phyloP scores from a whole-genome alignment of 1,284 basidiomycete genomes.

The Malassezia japonica region DNA sequence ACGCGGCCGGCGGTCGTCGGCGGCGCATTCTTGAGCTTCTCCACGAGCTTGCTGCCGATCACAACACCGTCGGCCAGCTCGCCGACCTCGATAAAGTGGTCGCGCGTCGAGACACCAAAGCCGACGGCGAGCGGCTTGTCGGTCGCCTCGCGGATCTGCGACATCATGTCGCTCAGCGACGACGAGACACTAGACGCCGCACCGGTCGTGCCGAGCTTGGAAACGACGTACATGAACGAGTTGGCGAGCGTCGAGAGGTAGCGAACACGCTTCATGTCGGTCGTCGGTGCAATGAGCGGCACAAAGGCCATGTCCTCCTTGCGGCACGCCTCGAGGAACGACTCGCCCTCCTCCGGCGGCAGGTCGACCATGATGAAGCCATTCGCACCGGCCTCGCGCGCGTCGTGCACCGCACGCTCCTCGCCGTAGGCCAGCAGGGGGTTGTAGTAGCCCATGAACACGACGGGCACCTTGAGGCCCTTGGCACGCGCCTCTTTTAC shows the following conservation, averaged over 20 bases:
- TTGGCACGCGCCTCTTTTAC: conserved; percentile 67
- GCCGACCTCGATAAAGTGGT: conserved; percentile 82
- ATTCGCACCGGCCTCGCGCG: conserved; percentile 78
- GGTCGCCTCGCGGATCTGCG: conserved; percentile 51
- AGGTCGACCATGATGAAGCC: conserved; percentile 97
- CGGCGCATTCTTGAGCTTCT: conserved; percentile 60
- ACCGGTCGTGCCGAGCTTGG: conserved; percentile 92
- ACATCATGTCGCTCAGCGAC: conserved; percentile 44
- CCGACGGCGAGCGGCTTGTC: conserved; percentile 82
- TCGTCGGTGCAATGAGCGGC: conserved; percentile 89
- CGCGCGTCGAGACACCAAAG: conserved; percentile 86
- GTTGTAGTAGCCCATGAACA: conserved; percentile 73
- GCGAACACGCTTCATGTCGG: conserved; percentile 72
- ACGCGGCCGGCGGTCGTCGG: conserved; percentile 48
- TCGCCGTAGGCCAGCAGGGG: conserved; percentile 90
- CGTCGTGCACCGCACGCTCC: conserved; percentile 80
- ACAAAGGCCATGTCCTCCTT: conserved; percentile 83
- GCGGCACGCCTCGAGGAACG: conserved; percentile 78
- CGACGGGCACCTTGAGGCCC: conserved; percentile 73
- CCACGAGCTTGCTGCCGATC: conserved; percentile 76
- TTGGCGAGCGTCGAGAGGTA: conserved; percentile 88
- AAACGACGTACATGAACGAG: conserved; percentile 82
- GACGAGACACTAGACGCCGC: conserved; percentile 62
- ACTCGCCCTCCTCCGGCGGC: conserved; percentile 87
- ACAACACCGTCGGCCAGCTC: conserved; percentile 76